Evolutionary conservation across 192 early-diverging fungal species (phyloP), one percentile per base, ranked within the genome.

Genomic region (Coemansia sp.): DNA sequence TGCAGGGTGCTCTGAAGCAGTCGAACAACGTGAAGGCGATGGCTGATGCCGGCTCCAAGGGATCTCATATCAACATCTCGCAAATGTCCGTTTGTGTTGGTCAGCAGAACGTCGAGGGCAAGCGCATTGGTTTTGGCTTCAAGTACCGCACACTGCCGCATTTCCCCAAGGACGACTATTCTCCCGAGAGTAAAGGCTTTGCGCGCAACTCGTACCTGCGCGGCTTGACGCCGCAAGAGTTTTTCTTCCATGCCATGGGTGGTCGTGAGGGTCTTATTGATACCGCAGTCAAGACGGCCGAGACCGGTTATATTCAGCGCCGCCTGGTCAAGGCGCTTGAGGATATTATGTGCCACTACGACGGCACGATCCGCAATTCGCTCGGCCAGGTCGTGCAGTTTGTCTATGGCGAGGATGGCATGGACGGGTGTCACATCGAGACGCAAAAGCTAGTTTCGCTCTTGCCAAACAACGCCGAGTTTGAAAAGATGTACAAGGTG

Each of bases 171-270:
- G 95, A 97, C 73, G 97, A 99, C 78, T 93, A 95, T 71, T 91
- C 90, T 61, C 95, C 97, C 17, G 93, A 94, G 68, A 82, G 81
- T 67, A 66, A 75, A 45, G 69, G 76, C 15, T 80, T 79, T 78
- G 81, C 86, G 68, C 75, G 83, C 54, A 83, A 84, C 64, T 76
- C 85, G 66, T 82, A 83, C 61, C 35, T 76, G 76, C 87, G 92
- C 62, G 97, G 97, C 14, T 73, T 99, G 73, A 95, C 93, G 19
- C 97, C 97, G 19, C 92, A 94, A 69, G 97, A 99, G 85, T 99
- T 97, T 83, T 99, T 92, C 73, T 99, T 99, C 89, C 97, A 99
- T 78, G 94, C 95, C 20, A 98, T 98, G 95, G 95, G 95, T 85
- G 97, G 97, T 70, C 94, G 97, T 85, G 97, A 99, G 88, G 97